Evolutionary conservation across 768 basidiomycete genomes (phyloP), one percentile per base, ranked within the genome.

Genomic region (Mycena kentingensis): DNA sequence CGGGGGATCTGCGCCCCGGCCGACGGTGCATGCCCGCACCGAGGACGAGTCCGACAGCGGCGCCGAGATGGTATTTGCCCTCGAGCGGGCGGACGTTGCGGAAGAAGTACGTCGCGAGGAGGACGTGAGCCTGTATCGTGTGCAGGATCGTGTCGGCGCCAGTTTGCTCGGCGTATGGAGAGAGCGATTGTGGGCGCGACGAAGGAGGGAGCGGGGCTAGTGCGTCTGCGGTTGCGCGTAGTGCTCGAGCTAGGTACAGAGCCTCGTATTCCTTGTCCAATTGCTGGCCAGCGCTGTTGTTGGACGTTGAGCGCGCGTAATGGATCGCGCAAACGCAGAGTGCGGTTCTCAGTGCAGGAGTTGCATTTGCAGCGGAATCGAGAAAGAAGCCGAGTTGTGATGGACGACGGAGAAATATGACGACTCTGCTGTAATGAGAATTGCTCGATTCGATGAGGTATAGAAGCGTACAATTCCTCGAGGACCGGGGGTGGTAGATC

Each of bases 311-410:
- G 2, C 38, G 24, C 4, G 60, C 58, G 2, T 55, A 43, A 35
- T 58, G 60, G 0, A 46, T 24, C 3, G 54, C 53, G 49, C 58
- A 60, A 26, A 60, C 21, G 32, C 46, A 37, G 13, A 60, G 34
- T 5, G 49, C 24, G 26, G 38, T 51, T 11, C 41, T 12, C 15
- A 60, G 22, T 5, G 43, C 49, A 10, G 26, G 34, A 8, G 31
- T 24, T 2, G 46, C 56, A 45, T 34, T 53, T 41, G 64, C 55
- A 2, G 65, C 58, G 44, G 82, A 74, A 49, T 77, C 57, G 46
- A 83, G 68, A 61, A 80, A 82, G 43, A 80, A 71, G 0, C 75
- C 75, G 37, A 79, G 57, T 35, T 74, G 70, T 18, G 71, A 62
- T 0, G 50, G 19, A n/a, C 31, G 21, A 4, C 15, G 16, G 3